Percentiles rank a stretch among this genome's conserved stretches.
Conservation (phyloP, 2,329 filamentous ascomycete genomes). For the Paradendryphiella salina region DNA sequence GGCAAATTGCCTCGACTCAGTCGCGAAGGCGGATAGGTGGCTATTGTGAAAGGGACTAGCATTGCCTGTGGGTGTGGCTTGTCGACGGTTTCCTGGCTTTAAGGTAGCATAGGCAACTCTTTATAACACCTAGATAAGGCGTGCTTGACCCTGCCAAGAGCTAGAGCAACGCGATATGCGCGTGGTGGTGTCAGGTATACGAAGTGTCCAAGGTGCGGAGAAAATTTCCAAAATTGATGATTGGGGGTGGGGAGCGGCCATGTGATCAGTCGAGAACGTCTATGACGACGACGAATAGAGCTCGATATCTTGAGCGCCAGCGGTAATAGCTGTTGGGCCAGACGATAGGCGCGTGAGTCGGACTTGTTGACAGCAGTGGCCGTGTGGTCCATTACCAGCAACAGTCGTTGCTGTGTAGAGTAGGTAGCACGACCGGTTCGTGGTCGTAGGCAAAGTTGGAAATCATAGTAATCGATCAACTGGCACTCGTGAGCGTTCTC, state of each 20-base stretch:
- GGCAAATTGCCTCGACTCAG: too few relatives aligned
- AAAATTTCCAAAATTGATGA: conserved; percentile 2
- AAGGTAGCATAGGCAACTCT: neutral
- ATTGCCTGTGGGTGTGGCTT: neutral
- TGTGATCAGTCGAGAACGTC: conserved; percentile 27
- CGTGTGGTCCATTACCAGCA: conserved; percentile 5
- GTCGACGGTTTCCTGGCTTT: neutral
- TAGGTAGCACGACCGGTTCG: neutral
- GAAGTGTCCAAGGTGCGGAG: conserved; percentile 2
- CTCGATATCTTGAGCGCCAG: conserved; percentile 22
- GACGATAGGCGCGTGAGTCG: conserved; percentile 1
- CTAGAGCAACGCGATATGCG: neutral
- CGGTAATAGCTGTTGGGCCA: conserved; percentile 18
- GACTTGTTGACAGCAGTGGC: neutral
- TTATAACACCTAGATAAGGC: neutral
- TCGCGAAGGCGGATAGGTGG: too few relatives aligned
- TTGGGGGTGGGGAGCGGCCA: conserved; percentile 4
- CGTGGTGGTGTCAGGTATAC: neutral
- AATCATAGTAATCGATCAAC: neutral
- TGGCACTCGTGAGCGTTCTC: neutral
- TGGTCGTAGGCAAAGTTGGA: neutral
- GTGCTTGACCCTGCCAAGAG: neutral
- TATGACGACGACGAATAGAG: conserved; percentile 32
- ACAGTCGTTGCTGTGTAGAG: neutral
- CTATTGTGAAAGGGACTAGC: too few relatives aligned